These are phyloP conservation scores for Gamarada debralockiae DNA, from an alignment of 495 filamentous ascomycete genomes.

Conservation along the genomic window DNA sequence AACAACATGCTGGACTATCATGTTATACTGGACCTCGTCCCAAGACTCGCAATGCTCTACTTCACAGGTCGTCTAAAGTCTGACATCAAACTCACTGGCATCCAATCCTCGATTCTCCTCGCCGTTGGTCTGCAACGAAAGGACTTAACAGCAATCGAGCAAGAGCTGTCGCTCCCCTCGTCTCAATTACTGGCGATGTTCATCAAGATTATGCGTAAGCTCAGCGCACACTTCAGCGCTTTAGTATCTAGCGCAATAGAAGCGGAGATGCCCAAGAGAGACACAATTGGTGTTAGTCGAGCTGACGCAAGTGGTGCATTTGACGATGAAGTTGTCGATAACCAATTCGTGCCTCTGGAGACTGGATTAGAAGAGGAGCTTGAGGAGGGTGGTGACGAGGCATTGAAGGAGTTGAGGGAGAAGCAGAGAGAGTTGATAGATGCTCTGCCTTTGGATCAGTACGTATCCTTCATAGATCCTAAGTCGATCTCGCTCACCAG, in stretches of 20 bases:
- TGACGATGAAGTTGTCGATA: slow-evolving; percentile 60
- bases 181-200: slow-evolving; percentile 93
- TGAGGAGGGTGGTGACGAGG: slow-evolving; percentile 74
- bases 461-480: slow-evolving; percentile 48
- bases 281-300: slow-evolving; percentile 46
- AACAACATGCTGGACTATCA: slow-evolving; percentile 98
- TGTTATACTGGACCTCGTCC: slow-evolving; percentile 91
- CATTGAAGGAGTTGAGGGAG: slow-evolving; percentile 59
- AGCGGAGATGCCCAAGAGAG: slow-evolving; percentile 60
- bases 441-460: slow-evolving; percentile 83
- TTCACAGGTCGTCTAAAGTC: slow-evolving; percentile 71
- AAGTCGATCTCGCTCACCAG: no score
- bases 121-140: slow-evolving; percentile 89
- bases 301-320: slow-evolving; percentile 48
- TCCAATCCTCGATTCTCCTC: slow-evolving; percentile 82
- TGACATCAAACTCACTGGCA: slow-evolving; percentile 63
- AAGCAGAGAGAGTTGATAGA: slow-evolving; percentile 85
- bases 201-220: slow-evolving; percentile 89
- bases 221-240: slow-evolving; percentile 68
- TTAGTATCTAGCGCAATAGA: slow-evolving; percentile 73
- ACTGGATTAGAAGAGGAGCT: slow-evolving; percentile 80
- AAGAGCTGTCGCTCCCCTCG: slow-evolving; percentile 67
- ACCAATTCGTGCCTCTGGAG: slow-evolving; percentile 64
- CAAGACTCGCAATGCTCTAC: slow-evolving; percentile 72
- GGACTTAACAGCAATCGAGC: slow-evolving; percentile 73